A percentile compares a stretch with the other conserved stretches of the same genome.
These are phyloP conservation scores for Dothideomycetes sp. DNA, from an alignment of 2,329 filamentous ascomycete genomes.

Conservation along the genomic window DNA sequence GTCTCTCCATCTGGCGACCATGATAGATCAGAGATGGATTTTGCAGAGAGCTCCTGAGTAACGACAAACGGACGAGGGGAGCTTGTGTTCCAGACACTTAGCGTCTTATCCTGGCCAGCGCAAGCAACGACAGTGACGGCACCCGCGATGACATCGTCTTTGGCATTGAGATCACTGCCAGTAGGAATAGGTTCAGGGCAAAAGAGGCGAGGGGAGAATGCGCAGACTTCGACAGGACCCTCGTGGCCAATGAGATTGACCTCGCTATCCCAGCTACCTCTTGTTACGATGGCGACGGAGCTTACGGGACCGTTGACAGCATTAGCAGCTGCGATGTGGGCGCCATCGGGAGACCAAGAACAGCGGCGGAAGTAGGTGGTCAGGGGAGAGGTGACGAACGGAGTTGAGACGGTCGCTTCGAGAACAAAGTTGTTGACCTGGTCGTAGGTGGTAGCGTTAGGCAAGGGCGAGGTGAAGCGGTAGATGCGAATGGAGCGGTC, in stretches of 20 bases:
- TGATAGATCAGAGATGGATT: slow-evolving; percentile 86
- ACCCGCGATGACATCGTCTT: slow-evolving; percentile 28
- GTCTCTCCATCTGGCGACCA: slow-evolving; percentile 90
- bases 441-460: slow-evolving; percentile 88
- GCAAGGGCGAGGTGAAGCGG: slow-evolving; percentile 80
- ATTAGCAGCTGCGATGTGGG: slow-evolving; percentile 93
- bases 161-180: slow-evolving; percentile 38
- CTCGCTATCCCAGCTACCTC: slow-evolving; percentile 86
- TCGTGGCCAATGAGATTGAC: slow-evolving; percentile 97
- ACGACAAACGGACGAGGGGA: slow-evolving; percentile 86
- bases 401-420: slow-evolving; percentile 79
- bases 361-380: slow-evolving; percentile 95
- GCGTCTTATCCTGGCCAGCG: slow-evolving; percentile 89
- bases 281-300: slow-evolving; percentile 91
- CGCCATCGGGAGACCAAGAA: slow-evolving; percentile 95
- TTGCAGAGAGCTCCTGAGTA: slow-evolving; percentile 75
- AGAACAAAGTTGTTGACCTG: slow-evolving; percentile 95
- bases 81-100: slow-evolving; percentile 97
- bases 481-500: slow-evolving; percentile 96
- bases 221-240: slow-evolving; percentile 91
- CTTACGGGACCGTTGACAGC: slow-evolving; percentile 95
- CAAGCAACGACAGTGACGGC: slow-evolving; percentile 91
- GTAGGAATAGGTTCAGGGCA: slow-evolving; percentile 55
- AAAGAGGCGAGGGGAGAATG: slow-evolving; percentile 90
- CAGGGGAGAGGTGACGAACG: slow-evolving; percentile 83